Base-by-base conservation (phyloP, 805 yeast genomes). In the Lachancea quebecensis region DNA sequence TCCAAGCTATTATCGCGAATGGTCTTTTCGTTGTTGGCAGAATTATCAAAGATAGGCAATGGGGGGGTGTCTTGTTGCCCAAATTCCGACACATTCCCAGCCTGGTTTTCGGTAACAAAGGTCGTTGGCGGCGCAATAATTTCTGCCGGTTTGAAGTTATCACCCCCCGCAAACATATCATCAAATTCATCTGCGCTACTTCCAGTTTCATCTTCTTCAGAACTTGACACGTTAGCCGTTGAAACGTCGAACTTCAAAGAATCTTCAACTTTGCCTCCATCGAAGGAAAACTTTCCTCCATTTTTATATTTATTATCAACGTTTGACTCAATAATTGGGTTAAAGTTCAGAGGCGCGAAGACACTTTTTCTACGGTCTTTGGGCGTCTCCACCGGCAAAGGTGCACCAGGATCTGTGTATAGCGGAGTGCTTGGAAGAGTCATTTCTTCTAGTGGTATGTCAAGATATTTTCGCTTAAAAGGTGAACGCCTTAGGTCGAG, bases 391-490 rank as follows among this genome's bases (percentile, higher is more conserved):
- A 77, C 64, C 0, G 95, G 91, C 2, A 80, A 67, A 2, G 95
- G 95, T 0, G 95, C 95, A 37, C 95, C 95, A 0, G 95, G 95
- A 58, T 85, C 95, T 39, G 71, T 77, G 53, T 84, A 84, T 18
- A 75, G 63, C 0, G 81, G 81, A 2, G 79, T 73, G 2, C 70
- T 62, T 7, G 73, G 68, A 10, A 77, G 54, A 9, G 80, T 75
- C 74, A 79, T 79, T 53, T 79, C 78, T 47, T 77, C 77, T 42
- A 74, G 67, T 0, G 84, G 83, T 36, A 78, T 76, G 55, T 79
- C 81, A 49, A 75, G 54, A 43, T 61, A 53, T 38, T 62, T 61
- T 32, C 66, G 52, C 40, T 61, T 60, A 34, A 42, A 35, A 29
- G 52, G 28, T 33, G 48, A 47, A 14, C 52, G 38, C 29, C 46